These are phyloP conservation scores for Alloteropsis angusta DNA, from an alignment of 202 grass and related monocot species.

Conservation along the genomic window DNA sequence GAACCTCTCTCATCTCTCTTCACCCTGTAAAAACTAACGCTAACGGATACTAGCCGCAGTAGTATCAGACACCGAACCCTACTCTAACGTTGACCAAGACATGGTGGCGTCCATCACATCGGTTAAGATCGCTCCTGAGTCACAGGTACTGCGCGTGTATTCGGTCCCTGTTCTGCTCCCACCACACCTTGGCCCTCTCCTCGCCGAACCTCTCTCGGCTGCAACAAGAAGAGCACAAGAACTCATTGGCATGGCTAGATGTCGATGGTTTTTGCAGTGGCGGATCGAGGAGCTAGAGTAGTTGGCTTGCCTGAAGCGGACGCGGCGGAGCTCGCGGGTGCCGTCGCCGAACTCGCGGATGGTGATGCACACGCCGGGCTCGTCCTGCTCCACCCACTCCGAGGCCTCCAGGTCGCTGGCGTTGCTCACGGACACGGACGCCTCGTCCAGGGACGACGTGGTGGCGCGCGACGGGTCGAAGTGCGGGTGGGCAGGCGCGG, in stretches of 20 bases:
- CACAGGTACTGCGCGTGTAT: constrained; percentile 92
- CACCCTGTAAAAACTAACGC: constrained; percentile 28
- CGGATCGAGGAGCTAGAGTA: not conserved
- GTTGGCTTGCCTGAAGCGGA: constrained; percentile 67
- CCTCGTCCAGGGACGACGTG: constrained; percentile 81
- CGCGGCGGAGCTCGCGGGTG: constrained; percentile 78
- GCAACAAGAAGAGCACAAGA: not conserved
- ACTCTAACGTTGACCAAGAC: constrained; percentile 17
- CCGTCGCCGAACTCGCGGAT: constrained; percentile 86
- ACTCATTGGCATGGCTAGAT: not conserved
- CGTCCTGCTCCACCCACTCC: constrained; percentile 92
- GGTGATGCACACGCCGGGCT: constrained; percentile 86
- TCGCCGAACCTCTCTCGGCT: constrained; percentile 88
- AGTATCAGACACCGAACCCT: constrained; percentile 21
- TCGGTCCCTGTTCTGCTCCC: constrained; percentile 84
- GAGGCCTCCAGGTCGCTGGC: constrained; percentile 66
- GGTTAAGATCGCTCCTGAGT: not conserved
- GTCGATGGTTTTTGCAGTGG: not conserved
- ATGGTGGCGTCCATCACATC: not conserved
- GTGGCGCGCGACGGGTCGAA: constrained; percentile 71
- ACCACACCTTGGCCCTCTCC: constrained; percentile 84
- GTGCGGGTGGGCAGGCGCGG: not conserved
- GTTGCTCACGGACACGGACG: constrained; percentile 84
- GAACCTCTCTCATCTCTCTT: not conserved
- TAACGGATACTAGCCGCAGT: not conserved